Percentiles rank a stretch among this genome's conserved stretches.
These are phyloP conservation scores for Pyricularia sp. DNA, from an alignment of 2,329 filamentous ascomycete genomes.

Conservation along the genomic window DNA sequence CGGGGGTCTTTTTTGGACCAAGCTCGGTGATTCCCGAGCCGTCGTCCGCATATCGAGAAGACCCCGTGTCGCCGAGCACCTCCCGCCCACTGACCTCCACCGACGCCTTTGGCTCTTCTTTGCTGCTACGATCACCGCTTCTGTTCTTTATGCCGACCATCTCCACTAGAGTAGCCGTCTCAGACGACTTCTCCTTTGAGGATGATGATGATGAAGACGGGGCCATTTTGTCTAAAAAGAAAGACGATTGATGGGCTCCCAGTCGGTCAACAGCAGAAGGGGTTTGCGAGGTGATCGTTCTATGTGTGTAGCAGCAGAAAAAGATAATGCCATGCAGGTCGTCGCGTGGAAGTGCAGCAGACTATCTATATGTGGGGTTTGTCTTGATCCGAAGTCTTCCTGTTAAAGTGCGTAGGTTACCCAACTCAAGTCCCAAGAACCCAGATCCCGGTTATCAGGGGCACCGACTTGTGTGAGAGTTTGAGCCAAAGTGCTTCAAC, in stretches of 20 bases:
- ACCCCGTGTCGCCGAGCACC: slow-evolving; percentile 10
- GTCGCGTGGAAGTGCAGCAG: not conserved
- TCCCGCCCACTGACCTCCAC: slow-evolving; percentile 18
- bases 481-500: not conserved
- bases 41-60: slow-evolving; percentile 6
- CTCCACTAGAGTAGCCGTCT: slow-evolving; percentile 14
- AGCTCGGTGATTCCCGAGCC: not conserved
- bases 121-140: slow-evolving; percentile 14
- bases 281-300: not conserved
- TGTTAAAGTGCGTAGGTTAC: not conserved
- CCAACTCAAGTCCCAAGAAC: not conserved
- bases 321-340: not conserved
- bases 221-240: slow-evolving; percentile 1
- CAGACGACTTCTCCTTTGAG: slow-evolving; percentile 18
- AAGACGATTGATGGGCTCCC: not conserved
- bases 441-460: not conserved
- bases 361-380: slow-evolving; percentile 3
- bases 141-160: slow-evolving; percentile 6
- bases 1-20: slow-evolving; percentile 9
- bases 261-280: not conserved
- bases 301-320: not conserved
- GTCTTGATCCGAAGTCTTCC: not conserved
- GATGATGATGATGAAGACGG: slow-evolving; percentile 6
- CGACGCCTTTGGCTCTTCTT: slow-evolving; percentile 13
- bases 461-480: not conserved